Evolutionary conservation across 495 filamentous ascomycete genomes (phyloP).

Genomic region (Pseudomonodictys pantanalensis): DNA sequence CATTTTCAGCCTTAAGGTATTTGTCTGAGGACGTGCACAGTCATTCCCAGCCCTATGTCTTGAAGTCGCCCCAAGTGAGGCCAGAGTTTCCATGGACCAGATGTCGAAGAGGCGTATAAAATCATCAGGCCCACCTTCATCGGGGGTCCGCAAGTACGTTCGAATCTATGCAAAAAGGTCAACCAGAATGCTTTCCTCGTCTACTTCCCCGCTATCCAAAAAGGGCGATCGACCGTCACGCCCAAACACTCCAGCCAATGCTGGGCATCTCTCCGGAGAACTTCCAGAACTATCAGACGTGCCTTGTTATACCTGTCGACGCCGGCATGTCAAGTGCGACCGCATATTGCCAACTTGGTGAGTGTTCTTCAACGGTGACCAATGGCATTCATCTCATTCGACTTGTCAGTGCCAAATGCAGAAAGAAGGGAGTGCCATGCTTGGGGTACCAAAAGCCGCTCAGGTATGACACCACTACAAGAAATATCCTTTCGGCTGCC

Average conservation of each 20-base stretch:
- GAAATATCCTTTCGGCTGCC: not conserved
- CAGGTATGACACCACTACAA: not conserved
- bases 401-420: slow-evolving; percentile 9
- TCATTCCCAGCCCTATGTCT: not conserved
- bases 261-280: not conserved
- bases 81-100: not conserved
- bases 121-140: slow-evolving; percentile 1
- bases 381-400: not conserved
- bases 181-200: slow-evolving; percentile 7
- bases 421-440: slow-evolving; percentile 26
- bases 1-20: not conserved
- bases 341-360: slow-evolving; percentile 12
- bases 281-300: slow-evolving; percentile 16
- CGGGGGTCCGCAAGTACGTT: not conserved
- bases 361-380: not conserved
- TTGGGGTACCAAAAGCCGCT: slow-evolving; percentile 26
- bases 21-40: not conserved
- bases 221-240: slow-evolving; percentile 6
- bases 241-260: slow-evolving; percentile 1
- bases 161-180: slow-evolving; percentile 2
- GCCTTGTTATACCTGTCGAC: slow-evolving; percentile 20
- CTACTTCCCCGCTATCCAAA: slow-evolving; percentile 7
- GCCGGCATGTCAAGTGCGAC: slow-evolving; percentile 24
- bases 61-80: not conserved
- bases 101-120: slow-evolving; percentile 6